Conservation (phyloP, 2,329 filamentous ascomycete genomes). For the Scedosporium boydii region DNA sequence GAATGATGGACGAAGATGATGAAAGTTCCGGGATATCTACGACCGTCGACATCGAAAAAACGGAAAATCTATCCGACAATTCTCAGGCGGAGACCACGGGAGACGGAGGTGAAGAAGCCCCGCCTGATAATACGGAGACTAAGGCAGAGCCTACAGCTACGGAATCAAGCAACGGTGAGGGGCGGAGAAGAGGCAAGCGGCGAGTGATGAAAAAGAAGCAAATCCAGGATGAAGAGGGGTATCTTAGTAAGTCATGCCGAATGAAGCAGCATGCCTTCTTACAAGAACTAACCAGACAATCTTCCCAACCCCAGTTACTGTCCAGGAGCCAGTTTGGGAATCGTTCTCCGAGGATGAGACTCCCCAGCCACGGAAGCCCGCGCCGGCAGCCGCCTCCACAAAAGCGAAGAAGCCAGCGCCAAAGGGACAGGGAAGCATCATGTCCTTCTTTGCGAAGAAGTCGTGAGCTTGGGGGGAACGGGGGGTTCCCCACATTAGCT, state of each 20-base stretch:
- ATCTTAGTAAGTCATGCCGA: conserved; percentile 56
- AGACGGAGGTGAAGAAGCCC: not conserved
- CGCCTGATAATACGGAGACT: conserved; percentile 21
- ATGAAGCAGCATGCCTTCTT: not conserved
- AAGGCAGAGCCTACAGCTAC: conserved; percentile 38
- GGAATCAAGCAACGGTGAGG: conserved; percentile 42
- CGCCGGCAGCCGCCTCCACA: conserved; percentile 30
- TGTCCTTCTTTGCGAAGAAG: conserved; percentile 87
- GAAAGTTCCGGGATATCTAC: conserved; percentile 34
- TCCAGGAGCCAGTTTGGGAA: conserved; percentile 79
- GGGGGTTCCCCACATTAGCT: not conserved
- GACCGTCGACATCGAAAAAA: conserved; percentile 10
- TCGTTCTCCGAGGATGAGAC: conserved; percentile 86
- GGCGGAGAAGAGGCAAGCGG: conserved; percentile 65
- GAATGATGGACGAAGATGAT: conserved; percentile 46
- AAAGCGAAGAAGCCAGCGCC: conserved; percentile 46
- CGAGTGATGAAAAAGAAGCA: conserved; percentile 83
- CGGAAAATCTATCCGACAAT: not conserved
- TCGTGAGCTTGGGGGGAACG: conserved; percentile 17
- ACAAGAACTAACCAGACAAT: conserved; percentile 5
- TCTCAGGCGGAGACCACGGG: not conserved
- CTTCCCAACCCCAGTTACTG: conserved; percentile 53
- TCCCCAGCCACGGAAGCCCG: conserved; percentile 38
- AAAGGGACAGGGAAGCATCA: conserved; percentile 74
- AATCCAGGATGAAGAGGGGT: conserved; percentile 79